A percentile compares a stretch with the other conserved stretches of the same genome.
Conservation (phyloP, 495 filamentous ascomycete species). For the Hypoxylon subgilvum region DNA sequence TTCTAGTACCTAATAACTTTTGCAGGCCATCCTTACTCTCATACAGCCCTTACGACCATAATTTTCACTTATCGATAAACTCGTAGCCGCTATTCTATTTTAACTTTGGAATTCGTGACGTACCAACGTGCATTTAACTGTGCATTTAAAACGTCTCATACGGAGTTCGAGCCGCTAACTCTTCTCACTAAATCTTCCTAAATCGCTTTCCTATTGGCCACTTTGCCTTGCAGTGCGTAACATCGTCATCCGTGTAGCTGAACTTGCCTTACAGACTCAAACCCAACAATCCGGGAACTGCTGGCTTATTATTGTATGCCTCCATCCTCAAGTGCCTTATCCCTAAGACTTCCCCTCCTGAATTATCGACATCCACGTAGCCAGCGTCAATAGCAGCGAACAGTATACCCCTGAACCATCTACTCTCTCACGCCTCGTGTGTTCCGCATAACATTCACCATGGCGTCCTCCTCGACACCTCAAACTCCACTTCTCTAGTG, state of each 20-base stretch:
- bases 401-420: not conserved
- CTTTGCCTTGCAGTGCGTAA: slow-evolving; percentile 5
- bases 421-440: not conserved
- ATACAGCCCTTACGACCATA: not conserved
- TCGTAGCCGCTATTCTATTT: too few species aligned
- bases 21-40: too few species aligned
- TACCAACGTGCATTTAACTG: not conserved
- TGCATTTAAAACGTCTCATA: too few species aligned
- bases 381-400: not conserved
- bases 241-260: slow-evolving; percentile 15
- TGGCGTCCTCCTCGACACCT: slow-evolving; percentile 82
- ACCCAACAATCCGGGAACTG: slow-evolving; percentile 18
- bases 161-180: too few species aligned
- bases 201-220: slow-evolving; percentile 5
- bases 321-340: not conserved
- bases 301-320: slow-evolving; percentile 15
- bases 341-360: slow-evolving; percentile 1
- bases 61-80: slow-evolving; percentile 23
- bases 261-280: slow-evolving; percentile 4
- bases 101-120: too few species aligned
- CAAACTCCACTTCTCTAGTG: slow-evolving; percentile 82
- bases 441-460: slow-evolving; percentile 42
- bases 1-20: not conserved
- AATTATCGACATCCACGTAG: not conserved
- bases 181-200: not conserved